Conservation (phyloP, 2,329 filamentous ascomycete species). For the Fusarium phyllophilum region DNA sequence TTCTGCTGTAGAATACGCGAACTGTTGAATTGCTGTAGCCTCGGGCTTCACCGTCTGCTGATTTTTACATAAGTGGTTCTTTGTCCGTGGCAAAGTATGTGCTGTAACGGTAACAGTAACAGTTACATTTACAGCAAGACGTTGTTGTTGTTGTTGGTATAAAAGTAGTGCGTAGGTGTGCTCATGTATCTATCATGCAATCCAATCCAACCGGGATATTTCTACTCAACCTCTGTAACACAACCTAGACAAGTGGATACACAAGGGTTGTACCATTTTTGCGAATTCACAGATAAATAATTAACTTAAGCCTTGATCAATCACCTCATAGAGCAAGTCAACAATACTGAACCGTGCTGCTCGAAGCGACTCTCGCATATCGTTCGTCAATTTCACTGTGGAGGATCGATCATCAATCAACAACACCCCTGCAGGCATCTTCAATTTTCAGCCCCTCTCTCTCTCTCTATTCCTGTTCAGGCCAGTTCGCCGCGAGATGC, state of each 20-base stretch:
- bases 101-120: background rate
- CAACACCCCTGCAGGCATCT: background rate
- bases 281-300: background rate
- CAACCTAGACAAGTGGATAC: background rate
- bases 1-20: background rate
- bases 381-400: conserved; percentile 8
- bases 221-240: background rate
- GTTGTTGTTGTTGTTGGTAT: background rate
- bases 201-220: background rate
- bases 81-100: background rate
- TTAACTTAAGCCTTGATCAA: background rate
- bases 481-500: conserved; percentile 21
- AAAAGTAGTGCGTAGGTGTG: background rate
- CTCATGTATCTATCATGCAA: background rate
- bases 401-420: conserved; percentile 10
- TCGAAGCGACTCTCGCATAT: conserved; percentile 27
- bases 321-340: conserved; percentile 19
- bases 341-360: conserved; percentile 23
- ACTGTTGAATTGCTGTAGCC: background rate
- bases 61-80: conserved; percentile 14
- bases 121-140: background rate
- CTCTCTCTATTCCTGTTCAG: background rate
- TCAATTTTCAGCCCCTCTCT: background rate
- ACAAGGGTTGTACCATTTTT: conserved; percentile 4
- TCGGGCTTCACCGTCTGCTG: conserved; percentile 17